phyloP scores from a whole-genome alignment of 768 basidiomycete genomes.

The Xerocomus brunneocitrinus region DNA sequence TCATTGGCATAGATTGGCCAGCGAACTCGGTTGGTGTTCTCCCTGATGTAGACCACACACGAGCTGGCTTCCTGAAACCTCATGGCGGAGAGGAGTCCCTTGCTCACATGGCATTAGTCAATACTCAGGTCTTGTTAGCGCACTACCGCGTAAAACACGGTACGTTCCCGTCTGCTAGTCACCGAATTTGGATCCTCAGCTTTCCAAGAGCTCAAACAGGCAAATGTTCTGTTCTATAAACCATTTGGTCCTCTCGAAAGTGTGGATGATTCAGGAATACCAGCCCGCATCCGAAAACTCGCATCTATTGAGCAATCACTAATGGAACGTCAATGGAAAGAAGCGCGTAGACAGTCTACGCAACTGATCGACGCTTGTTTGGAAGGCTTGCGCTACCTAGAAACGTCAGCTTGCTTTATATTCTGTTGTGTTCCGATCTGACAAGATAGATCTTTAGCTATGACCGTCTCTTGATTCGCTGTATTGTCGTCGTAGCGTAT shows the following conservation, averaged over 20 bases:
- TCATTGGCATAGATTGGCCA: slow-evolving; percentile 71
- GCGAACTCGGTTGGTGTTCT: slow-evolving; percentile 80
- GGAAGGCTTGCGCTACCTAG: slow-evolving; percentile 68
- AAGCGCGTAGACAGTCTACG: slow-evolving; percentile 46
- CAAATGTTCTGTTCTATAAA: slow-evolving; percentile 55
- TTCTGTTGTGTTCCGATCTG: slow-evolving; percentile 2
- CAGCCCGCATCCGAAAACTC: slow-evolving; percentile 35
- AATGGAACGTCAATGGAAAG: slow-evolving; percentile 36
- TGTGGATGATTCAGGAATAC: slow-evolving; percentile 20
- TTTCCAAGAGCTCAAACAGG: slow-evolving; percentile 53
- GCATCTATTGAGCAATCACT: slow-evolving; percentile 46
- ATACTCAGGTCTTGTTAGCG: slow-evolving; percentile 68
- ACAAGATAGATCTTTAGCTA: slow-evolving; percentile 39
- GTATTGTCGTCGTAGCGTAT: slow-evolving; percentile 69
- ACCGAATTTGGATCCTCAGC: slow-evolving; percentile 2
- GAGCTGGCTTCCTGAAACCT: slow-evolving; percentile 54
- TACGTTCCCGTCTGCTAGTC: slow-evolving; percentile 26
- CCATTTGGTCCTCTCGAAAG: slow-evolving; percentile 51
- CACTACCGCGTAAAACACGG: slow-evolving; percentile 77
- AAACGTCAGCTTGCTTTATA: slow-evolving; percentile 42
- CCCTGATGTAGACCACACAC: slow-evolving; percentile 64
- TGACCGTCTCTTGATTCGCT: slow-evolving; percentile 67
- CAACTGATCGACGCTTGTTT: slow-evolving; percentile 52
- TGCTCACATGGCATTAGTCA: slow-evolving; percentile 56
- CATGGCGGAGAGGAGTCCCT: slow-evolving; percentile 43